A percentile compares a stretch with the other conserved stretches of the same genome.
phyloP scores from a whole-genome alignment of 1,284 basidiomycete species.

The Boletus sp. region DNA sequence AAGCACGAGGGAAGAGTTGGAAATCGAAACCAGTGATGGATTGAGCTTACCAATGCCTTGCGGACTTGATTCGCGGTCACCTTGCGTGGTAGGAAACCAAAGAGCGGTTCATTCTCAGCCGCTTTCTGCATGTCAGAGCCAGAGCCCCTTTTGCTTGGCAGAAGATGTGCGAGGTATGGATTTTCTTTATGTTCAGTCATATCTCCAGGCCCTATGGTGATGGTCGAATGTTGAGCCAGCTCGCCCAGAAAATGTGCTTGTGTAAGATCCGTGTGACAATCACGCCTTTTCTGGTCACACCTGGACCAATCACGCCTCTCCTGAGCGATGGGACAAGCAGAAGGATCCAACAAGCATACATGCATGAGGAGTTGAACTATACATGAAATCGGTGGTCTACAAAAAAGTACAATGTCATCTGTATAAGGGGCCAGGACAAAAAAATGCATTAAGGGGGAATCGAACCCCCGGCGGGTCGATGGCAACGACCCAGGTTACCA shows the following conservation, averaged over 20 bases:
- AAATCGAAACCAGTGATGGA: not conserved
- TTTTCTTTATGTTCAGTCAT: conserved; percentile 39
- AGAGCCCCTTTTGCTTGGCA: conserved; percentile 34
- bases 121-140: conserved; percentile 18
- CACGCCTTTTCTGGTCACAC: not conserved
- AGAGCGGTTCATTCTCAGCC: conserved; percentile 54
- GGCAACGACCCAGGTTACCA: conserved; percentile 38
- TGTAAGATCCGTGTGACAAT: conserved; percentile 8
- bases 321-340: no score
- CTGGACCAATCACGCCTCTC: no score
- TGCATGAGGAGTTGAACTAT: no score
- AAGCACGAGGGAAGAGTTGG: not conserved
- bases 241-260: conserved; percentile 19
- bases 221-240: not conserved
- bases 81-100: conserved; percentile 74
- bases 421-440: no score
- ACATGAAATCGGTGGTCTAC: no score
- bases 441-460: conserved; percentile 20
- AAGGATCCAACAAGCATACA: no score
- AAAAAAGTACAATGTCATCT: no score
- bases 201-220: conserved; percentile 4
- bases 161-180: conserved; percentile 54
- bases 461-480: conserved; percentile 54
- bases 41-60: conserved; percentile 60
- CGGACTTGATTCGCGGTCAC: conserved; percentile 74